Conservation (phyloP, 2,329 filamentous ascomycete species). For the Ambrosiella cleistominuta region DNA sequence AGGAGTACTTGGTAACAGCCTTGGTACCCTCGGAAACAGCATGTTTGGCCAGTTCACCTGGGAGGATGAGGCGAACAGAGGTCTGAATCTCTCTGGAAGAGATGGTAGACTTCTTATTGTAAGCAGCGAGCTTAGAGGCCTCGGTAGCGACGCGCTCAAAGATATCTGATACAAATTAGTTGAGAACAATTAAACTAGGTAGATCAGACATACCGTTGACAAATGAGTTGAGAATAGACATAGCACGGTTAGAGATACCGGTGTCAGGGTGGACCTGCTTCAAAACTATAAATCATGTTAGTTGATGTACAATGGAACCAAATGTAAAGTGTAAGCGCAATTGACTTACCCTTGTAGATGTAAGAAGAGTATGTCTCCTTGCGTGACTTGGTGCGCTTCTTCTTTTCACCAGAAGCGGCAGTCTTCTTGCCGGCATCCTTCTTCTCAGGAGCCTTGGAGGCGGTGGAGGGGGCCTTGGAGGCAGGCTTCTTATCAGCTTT, state of each 20-base stretch:
- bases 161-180: constrained; percentile 48
- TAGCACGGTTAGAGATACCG: constrained; percentile 99
- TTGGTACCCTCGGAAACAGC: constrained; percentile 99
- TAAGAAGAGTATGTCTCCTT: constrained; percentile 99
- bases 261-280: constrained; percentile 99
- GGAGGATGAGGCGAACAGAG: constrained; percentile 89
- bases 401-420: constrained; percentile 89
- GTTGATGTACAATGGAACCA: constrained; percentile 10
- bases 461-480: constrained; percentile 78
- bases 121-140: constrained; percentile 95
- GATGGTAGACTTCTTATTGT: constrained; percentile 99
- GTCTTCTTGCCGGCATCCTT: constrained; percentile 99
- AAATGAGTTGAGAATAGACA: constrained; percentile 99
- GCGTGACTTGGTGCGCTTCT: constrained; percentile 99
- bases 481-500: constrained; percentile 98
- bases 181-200: background rate
- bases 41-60: constrained; percentile 98
- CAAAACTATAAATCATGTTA: constrained; percentile 46
- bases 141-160: constrained; percentile 98
- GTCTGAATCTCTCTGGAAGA: constrained; percentile 99
- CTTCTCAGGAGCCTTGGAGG: constrained; percentile 65
- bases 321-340: background rate
- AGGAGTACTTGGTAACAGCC: constrained; percentile 99
- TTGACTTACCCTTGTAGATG: constrained; percentile 87
- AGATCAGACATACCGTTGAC: constrained; percentile 65